These are phyloP conservation scores for Bolboschoenoplectus hybrid DNA, from an alignment of 202 grass and related monocot species.

Conservation along the genomic window DNA sequence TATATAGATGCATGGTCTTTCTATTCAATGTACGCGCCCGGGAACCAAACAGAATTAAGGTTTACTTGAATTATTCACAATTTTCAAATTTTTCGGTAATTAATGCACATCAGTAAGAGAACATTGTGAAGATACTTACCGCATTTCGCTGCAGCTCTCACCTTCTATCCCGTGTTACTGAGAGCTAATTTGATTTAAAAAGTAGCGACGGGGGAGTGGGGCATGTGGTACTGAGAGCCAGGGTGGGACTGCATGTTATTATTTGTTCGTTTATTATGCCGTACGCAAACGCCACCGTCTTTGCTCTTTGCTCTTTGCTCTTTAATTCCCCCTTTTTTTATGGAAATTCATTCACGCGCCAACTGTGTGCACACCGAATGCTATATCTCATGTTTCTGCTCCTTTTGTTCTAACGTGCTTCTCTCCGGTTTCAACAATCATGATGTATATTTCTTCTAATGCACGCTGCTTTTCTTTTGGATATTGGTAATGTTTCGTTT, in stretches of 20 bases:
- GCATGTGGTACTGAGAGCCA: conserved; percentile 27
- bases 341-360: background rate
- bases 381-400: background rate
- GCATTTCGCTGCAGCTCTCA: background rate
- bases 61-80: background rate
- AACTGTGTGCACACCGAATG: background rate
- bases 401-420: no score
- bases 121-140: conserved; percentile 6
- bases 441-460: no score
- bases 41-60: background rate
- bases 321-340: background rate
- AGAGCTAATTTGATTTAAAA: background rate
- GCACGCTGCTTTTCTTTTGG: no score
- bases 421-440: no score
- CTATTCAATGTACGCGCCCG: background rate
- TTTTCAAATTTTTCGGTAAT: background rate
- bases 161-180: conserved; percentile 5
- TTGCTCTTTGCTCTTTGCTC: background rate
- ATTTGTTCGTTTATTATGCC: background rate
- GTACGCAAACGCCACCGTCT: conserved; percentile 25
- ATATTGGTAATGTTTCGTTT: background rate
- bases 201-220: background rate
- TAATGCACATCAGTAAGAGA: background rate
- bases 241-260: background rate
- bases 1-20: background rate